Conservation (phyloP, 441 rosid species). For the Populus tomentosa region DNA sequence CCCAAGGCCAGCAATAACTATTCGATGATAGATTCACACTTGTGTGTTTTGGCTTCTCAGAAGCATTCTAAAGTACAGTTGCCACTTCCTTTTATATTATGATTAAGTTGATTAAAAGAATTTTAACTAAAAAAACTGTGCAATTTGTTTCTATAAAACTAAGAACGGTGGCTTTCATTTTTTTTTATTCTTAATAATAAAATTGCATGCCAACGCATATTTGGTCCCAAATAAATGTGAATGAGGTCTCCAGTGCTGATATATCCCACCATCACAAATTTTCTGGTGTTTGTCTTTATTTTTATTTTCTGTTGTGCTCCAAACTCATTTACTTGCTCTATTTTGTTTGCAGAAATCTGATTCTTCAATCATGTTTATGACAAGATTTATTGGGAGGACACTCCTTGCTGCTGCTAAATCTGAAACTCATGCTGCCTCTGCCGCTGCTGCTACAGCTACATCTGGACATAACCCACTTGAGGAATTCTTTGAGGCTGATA, state of each 20-base stretch:
- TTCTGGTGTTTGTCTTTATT: not conserved
- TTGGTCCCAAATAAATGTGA: not conserved
- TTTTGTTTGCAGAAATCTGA: conserved; percentile 14
- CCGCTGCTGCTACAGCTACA: conserved; percentile 40
- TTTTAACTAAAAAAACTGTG: not conserved
- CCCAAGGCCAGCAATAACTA: not conserved
- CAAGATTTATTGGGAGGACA: conserved; percentile 57
- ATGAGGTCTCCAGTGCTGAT: not conserved
- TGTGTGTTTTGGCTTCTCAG: not conserved
- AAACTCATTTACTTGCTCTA: not conserved
- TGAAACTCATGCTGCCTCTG: conserved; percentile 53
- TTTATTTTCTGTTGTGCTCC: not conserved
- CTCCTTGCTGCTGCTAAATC: conserved; percentile 57
- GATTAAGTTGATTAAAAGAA: not conserved
- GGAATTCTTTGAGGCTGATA: conserved; percentile 75
- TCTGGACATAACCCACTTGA: conserved; percentile 60
- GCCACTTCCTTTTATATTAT: not conserved
- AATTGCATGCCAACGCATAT: not conserved
- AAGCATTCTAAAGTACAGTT: not conserved
- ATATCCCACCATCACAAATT: not conserved
- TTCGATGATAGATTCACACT: not conserved
- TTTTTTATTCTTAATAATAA: not conserved
- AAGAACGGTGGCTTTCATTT: not conserved
- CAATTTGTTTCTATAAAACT: not conserved
- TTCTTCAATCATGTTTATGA: conserved; percentile 47